phyloP scores from a whole-genome alignment of 108 stramenopile genomes.

The Discostella stelligeroides region DNA sequence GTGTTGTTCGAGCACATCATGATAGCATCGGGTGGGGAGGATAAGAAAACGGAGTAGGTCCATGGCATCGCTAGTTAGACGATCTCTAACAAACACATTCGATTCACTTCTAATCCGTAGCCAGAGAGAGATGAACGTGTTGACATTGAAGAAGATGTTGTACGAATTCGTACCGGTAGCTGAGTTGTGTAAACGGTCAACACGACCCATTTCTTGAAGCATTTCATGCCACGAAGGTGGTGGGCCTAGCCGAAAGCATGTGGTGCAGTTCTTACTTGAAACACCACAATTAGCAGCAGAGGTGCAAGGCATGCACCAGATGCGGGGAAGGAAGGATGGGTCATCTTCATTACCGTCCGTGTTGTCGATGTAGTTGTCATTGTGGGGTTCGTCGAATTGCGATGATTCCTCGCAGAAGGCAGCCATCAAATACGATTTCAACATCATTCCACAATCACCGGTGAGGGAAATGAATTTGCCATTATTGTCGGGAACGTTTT shows the following conservation, averaged over 20 bases:
- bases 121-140: not conserved
- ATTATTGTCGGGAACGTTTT: no score
- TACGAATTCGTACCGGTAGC: not conserved
- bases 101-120: not conserved
- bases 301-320: slow-evolving; percentile 1
- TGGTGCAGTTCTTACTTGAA: not conserved
- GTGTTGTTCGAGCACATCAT: not conserved
- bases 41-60: not conserved
- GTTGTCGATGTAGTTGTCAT: no score
- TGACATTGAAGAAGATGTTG: not conserved
- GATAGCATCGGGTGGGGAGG: not conserved
- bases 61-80: not conserved
- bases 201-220: not conserved
- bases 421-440: no score
- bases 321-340: not conserved
- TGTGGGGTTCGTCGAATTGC: no score
- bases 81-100: not conserved
- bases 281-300: slow-evolving; percentile 2
- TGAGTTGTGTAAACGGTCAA: not conserved
- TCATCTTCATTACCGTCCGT: no score
- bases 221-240: not conserved
- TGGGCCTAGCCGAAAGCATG: not conserved
- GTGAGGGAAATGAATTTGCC: no score
- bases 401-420: no score
- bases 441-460: no score